A percentile compares a stretch with the other conserved stretches of the same genome.
These are phyloP conservation scores for Trichosporon faecale DNA, from an alignment of 1,284 basidiomycete genomes.

Conservation along the genomic window DNA sequence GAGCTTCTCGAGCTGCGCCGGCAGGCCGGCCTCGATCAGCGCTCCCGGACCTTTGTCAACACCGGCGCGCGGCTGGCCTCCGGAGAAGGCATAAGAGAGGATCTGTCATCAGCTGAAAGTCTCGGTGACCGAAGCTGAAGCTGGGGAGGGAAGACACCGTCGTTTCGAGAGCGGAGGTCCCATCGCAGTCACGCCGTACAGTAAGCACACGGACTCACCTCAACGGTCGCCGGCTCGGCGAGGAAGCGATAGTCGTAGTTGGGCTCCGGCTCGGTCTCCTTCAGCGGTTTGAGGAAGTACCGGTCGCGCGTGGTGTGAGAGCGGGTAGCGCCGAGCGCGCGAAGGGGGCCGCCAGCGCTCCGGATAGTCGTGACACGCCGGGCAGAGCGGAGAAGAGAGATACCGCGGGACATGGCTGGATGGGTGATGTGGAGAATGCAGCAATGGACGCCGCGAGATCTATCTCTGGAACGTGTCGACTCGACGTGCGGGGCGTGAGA, in stretches of 20 bases:
- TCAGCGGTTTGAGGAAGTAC: constrained; percentile 25
- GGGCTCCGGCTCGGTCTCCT: constrained; percentile 23
- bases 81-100: constrained; percentile 67
- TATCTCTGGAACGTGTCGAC: neutral
- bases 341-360: neutral
- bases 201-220: constrained; percentile 55
- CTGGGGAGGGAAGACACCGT: neutral
- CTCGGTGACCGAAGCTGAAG: too few species aligned
- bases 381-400: neutral
- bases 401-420: neutral
- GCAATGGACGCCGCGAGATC: neutral
- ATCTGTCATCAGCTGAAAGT: constrained; percentile 54
- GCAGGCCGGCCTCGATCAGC: constrained; percentile 77
- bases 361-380: neutral
- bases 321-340: constrained; percentile 7
- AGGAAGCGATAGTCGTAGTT: constrained; percentile 57
- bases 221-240: constrained; percentile 64
- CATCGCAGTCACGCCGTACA: neutral
- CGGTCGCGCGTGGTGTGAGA: constrained; percentile 21
- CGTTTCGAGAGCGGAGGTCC: neutral
- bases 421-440: neutral
- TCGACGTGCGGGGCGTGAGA: too few species aligned
- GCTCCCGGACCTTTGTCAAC: constrained; percentile 89
- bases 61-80: constrained; percentile 65
- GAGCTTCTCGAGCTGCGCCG: constrained; percentile 69